A percentile compares a stretch with the other conserved stretches of the same genome.
phyloP scores from a whole-genome alignment of 176 grass and related monocot genomes.

The Zizania latifolia region DNA sequence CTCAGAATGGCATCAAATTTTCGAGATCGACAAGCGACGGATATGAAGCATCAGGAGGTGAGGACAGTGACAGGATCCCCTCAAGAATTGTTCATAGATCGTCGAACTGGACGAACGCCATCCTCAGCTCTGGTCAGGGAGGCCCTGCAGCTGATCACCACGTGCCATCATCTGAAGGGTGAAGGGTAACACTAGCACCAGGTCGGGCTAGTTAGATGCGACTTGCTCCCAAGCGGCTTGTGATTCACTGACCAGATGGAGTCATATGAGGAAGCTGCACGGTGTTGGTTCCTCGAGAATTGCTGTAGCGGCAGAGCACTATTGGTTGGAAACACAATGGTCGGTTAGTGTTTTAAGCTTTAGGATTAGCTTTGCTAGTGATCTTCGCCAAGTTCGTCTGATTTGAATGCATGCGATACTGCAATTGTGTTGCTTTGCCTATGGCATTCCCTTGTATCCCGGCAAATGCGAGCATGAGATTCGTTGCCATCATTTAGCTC shows the following conservation, averaged over 20 bases:
- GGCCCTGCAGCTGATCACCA: constrained; percentile 26
- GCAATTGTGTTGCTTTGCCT: neutral
- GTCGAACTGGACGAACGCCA: constrained; percentile 56
- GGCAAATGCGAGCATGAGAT: neutral
- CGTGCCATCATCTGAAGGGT: constrained; percentile 22
- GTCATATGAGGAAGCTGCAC: neutral
- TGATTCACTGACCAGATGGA: neutral
- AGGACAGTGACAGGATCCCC: constrained; percentile 87
- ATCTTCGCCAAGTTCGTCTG: neutral
- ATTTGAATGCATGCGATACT: neutral
- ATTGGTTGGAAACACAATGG: neutral
- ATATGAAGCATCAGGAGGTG: constrained; percentile 90
- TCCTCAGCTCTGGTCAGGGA: constrained; percentile 30
- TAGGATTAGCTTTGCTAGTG: constrained; percentile 16
- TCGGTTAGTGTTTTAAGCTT: neutral
- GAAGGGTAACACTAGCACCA: constrained; percentile 18
- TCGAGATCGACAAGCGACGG: constrained; percentile 84
- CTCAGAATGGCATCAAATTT: constrained; percentile 49
- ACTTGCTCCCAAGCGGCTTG: neutral
- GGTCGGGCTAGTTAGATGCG: neutral
- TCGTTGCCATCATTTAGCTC: neutral
- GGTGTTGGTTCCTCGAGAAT: neutral
- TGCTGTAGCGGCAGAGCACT: neutral
- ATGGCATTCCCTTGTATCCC: neutral
- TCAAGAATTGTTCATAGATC: constrained; percentile 93